phyloP scores from a whole-genome alignment of 352 stramenopile genomes.

The Globisporangium uncinulatum region DNA sequence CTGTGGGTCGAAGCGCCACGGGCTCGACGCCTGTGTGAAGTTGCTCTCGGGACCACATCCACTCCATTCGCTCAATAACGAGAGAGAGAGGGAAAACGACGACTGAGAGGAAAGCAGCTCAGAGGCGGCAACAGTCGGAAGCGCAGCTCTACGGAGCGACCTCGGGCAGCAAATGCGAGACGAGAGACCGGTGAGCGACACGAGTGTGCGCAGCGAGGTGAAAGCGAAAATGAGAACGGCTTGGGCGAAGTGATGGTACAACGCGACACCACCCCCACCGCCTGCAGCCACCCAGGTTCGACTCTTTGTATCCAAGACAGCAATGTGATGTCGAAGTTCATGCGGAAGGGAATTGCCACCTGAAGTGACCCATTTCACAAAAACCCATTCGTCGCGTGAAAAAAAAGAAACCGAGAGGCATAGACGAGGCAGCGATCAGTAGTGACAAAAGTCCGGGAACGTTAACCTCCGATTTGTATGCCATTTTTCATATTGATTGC shows the following conservation, averaged over 20 bases:
- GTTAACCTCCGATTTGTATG: too few species aligned
- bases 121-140: not conserved
- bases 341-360: too few species aligned
- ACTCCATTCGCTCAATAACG: conserved; percentile 29
- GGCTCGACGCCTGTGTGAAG: conserved; percentile 25
- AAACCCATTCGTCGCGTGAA: too few species aligned
- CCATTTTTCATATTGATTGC: not conserved
- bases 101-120: too few species aligned
- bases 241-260: not conserved
- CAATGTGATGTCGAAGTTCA: too few species aligned
- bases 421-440: not conserved
- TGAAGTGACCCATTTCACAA: too few species aligned
- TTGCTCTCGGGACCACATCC: conserved; percentile 47
- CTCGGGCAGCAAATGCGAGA: not conserved
- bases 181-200: not conserved
- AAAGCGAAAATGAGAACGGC: not conserved
- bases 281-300: too few species aligned
- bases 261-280: too few species aligned
- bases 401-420: not conserved
- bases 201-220: not conserved
- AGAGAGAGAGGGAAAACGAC: not conserved
- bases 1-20: conserved; percentile 1
- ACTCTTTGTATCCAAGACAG: too few species aligned
- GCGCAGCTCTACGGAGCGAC: not conserved
- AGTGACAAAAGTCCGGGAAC: too few species aligned